Percentiles rank a stretch among this genome's conserved stretches.
phyloP scores from a whole-genome alignment of 306 rosid genomes.

The Heteromeles arbutifolia region DNA sequence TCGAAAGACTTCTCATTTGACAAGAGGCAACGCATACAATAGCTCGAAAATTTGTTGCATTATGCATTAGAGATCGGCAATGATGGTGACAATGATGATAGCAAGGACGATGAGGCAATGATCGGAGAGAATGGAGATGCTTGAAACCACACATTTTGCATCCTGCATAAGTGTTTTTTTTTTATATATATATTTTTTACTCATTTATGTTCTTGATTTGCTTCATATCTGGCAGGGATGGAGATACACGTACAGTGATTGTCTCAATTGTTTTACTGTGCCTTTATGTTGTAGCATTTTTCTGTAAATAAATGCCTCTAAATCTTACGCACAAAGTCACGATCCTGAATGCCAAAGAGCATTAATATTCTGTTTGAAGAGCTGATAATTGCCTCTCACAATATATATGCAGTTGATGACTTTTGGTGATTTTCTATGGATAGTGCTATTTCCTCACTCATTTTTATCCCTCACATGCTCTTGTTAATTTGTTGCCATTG shows the following conservation, averaged over 20 bases:
- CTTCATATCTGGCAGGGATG: neutral
- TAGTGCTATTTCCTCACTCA: too few relatives aligned
- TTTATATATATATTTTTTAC: neutral
- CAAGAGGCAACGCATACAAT: constrained; percentile 12
- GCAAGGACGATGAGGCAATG: neutral
- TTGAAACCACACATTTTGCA: neutral
- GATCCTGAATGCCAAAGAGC: neutral
- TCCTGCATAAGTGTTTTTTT: too few relatives aligned
- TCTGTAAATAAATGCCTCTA: neutral
- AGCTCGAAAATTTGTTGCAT: neutral
- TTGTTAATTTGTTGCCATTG: too few relatives aligned
- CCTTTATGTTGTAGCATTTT: neutral
- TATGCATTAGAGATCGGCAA: neutral
- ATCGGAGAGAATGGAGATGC: neutral
- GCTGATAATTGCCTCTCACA: neutral
- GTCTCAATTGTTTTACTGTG: neutral
- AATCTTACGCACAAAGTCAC: neutral
- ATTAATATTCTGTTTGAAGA: neutral
- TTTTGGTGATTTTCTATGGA: too few relatives aligned
- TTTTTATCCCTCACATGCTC: too few relatives aligned
- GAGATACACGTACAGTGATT: neutral
- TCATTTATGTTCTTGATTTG: neutral
- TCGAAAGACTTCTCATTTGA: constrained; percentile 58
- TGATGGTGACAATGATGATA: neutral
- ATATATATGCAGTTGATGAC: too few relatives aligned